Evolutionary conservation across 208 protist genomes (phyloP), one percentile per base, ranked within the genome.

Genomic region (Sergeia podlipaevii): DNA sequence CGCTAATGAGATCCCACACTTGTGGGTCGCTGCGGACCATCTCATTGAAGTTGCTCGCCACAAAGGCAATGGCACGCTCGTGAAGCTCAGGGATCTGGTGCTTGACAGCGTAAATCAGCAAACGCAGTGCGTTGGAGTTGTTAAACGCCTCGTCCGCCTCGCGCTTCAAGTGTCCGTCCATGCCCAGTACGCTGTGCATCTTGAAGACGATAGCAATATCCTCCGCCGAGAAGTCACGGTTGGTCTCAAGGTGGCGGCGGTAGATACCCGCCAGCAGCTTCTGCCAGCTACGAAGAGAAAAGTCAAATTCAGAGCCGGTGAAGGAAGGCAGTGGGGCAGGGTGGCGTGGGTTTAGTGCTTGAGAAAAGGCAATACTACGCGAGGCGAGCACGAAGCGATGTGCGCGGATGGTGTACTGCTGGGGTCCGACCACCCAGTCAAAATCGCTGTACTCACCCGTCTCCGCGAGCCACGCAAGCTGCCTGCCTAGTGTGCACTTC

Each of bases 201-300:
- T 94, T 94, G 52, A 82, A 91, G 27, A 90, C 74, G 30, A 91
- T 87, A 2, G 80, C 77, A 32, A 94, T 82, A 52, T 94, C 83
- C 58, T 94, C 83, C 0, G 77, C 87, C 0, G 80, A 83, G 44
- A 94, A 79, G 48, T 93, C 86, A 32, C 74, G 55, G 30, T 48
- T 13, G 20, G 67, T 64, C 37, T 89, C 80, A 4, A 94, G 61
- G 51, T 94, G 80, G 37, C 80, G 86, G 17, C 71, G 67, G 47
- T 94, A 94, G 53, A 91, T 86, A 23, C 70, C 75, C 10, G 59
- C 29, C 27, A 94, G 51, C 23, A 91, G 52, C 66, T 91, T 91
- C 37, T 87, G 74, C 83, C 86, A 94, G 27, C 78, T 83, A 27
- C 83, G 80, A 42, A 88, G 71, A 0, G 82, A 84, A 47, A 94